A percentile compares a stretch with the other conserved stretches of the same genome.
Evolutionary conservation across 2,329 filamentous ascomycete species (phyloP).

Genomic region (Talaromyces albobiverticillius): DNA sequence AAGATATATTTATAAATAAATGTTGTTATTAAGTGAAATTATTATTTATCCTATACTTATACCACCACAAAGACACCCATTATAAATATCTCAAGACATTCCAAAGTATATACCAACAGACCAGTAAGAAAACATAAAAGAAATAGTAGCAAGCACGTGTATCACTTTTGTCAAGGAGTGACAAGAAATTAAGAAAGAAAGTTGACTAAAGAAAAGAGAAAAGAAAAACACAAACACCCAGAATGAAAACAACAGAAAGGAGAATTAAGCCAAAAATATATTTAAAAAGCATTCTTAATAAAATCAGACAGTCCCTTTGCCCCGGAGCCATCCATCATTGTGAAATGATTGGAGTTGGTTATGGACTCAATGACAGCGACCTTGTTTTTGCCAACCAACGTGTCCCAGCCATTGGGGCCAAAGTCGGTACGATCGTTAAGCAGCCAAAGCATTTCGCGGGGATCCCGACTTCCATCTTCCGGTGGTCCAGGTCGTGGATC

Average conservation of each 20-base stretch:
- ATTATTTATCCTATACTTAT: slow-evolving; percentile 7
- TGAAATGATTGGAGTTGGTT: slow-evolving; percentile 35
- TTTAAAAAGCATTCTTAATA: slow-evolving; percentile 15
- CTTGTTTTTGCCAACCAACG: slow-evolving; percentile 39
- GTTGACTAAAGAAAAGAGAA: background rate
- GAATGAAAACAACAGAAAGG: background rate
- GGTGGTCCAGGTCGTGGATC: slow-evolving; percentile 40
- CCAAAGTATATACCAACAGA: background rate
- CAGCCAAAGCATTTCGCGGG: slow-evolving; percentile 49
- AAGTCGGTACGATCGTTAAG: slow-evolving; percentile 48
- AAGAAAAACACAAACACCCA: background rate
- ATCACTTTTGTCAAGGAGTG: slow-evolving; percentile 1
- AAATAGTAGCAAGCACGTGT: background rate
- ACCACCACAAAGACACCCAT: background rate
- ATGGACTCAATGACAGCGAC: slow-evolving; percentile 31
- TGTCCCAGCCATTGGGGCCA: slow-evolving; percentile 48
- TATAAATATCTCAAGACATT: background rate
- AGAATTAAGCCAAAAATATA: background rate
- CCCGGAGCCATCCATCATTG: slow-evolving; percentile 20
- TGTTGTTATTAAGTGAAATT: slow-evolving; percentile 4
- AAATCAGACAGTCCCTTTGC: slow-evolving; percentile 13
- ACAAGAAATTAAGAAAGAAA: background rate
- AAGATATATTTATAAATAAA: too few relatives aligned
- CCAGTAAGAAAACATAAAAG: background rate
- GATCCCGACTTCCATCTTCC: slow-evolving; percentile 39